Evolutionary conservation across 495 filamentous ascomycete genomes (phyloP).

Genomic region (Achaetomiella virescens): DNA sequence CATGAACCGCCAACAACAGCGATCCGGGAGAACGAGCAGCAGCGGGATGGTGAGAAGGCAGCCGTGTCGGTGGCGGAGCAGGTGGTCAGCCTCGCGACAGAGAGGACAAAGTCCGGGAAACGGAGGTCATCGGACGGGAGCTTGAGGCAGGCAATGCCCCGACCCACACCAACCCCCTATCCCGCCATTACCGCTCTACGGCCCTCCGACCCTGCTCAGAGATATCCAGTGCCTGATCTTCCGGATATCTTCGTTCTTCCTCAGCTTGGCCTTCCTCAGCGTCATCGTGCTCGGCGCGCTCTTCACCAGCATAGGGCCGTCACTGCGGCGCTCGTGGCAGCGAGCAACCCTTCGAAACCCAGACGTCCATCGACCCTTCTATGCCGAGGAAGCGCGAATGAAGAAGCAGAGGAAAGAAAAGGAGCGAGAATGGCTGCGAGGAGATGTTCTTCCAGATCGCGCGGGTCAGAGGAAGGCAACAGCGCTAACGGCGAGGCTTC

Average conservation of each 20-base stretch:
- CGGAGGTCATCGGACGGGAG: constrained; percentile 30
- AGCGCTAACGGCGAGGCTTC: constrained; percentile 47
- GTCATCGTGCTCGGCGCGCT: constrained; percentile 70
- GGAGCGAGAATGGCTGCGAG: constrained; percentile 56
- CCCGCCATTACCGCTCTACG: constrained; percentile 79
- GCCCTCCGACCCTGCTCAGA: constrained; percentile 58
- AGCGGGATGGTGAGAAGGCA: constrained; percentile 9
- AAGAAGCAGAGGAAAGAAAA: constrained; percentile 48
- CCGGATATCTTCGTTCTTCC: constrained; percentile 58
- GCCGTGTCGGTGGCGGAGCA: constrained; percentile 8
- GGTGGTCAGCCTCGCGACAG: constrained; percentile 6
- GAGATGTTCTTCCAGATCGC: constrained; percentile 18
- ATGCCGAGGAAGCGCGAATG: constrained; percentile 56
- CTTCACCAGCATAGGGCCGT: constrained; percentile 51
- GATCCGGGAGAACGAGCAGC: constrained; percentile 17
- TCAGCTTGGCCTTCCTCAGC: constrained; percentile 69
- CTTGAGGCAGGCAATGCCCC: constrained; percentile 47
- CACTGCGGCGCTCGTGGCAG: constrained; percentile 41
- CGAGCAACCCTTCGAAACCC: constrained; percentile 52
- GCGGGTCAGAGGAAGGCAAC: constrained; percentile 29
- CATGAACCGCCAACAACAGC: constrained; percentile 11
- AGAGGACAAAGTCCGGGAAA: constrained; percentile 6
- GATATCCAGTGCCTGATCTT: constrained; percentile 59
- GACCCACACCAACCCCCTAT: constrained; percentile 71
- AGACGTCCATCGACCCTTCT: constrained; percentile 56